Evolutionary conservation across 1,284 basidiomycete species (phyloP).

Genomic region (Puccinia triticina): DNA sequence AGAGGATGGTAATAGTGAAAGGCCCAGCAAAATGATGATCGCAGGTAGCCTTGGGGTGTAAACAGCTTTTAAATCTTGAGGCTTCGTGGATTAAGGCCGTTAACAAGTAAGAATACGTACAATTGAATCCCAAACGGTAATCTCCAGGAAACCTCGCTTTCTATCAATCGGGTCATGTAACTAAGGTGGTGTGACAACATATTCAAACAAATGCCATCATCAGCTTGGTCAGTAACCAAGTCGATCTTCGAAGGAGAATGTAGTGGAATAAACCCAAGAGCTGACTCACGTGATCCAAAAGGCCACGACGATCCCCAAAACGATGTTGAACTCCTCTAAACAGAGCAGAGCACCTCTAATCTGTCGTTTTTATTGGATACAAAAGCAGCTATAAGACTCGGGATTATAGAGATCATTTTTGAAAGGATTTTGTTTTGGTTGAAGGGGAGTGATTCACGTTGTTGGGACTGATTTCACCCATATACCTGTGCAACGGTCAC

Average conservation of each 20-base stretch:
- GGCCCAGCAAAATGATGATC: slow-evolving; percentile 51
- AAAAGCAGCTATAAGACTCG: not conserved
- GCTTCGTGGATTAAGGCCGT: no score
- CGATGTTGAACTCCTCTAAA: slow-evolving; percentile 52
- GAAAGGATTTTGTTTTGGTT: not conserved
- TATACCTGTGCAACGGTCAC: slow-evolving; percentile 27
- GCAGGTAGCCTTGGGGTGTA: slow-evolving; percentile 35
- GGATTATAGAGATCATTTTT: not conserved
- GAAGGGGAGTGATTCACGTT: slow-evolving; percentile 14
- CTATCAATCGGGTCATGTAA: slow-evolving; percentile 52
- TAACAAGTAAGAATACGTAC: slow-evolving; percentile 6
- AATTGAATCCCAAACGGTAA: slow-evolving; percentile 55
- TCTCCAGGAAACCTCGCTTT: slow-evolving; percentile 52
- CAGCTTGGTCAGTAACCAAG: not conserved
- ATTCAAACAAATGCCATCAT: not conserved
- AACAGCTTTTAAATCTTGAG: slow-evolving; percentile 6
- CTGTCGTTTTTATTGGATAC: slow-evolving; percentile 8
- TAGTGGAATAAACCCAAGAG: not conserved
- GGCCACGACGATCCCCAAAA: slow-evolving; percentile 54
- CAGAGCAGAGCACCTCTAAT: slow-evolving; percentile 52
- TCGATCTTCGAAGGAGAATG: not conserved
- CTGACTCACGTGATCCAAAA: slow-evolving; percentile 51
- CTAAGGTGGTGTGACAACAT: slow-evolving; percentile 29
- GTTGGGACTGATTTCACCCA: slow-evolving; percentile 49
- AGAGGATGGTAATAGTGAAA: slow-evolving; percentile 53